Evolutionary conservation across 768 basidiomycete species (phyloP), one percentile per base, ranked within the genome.

Genomic region (Bullera alba): DNA sequence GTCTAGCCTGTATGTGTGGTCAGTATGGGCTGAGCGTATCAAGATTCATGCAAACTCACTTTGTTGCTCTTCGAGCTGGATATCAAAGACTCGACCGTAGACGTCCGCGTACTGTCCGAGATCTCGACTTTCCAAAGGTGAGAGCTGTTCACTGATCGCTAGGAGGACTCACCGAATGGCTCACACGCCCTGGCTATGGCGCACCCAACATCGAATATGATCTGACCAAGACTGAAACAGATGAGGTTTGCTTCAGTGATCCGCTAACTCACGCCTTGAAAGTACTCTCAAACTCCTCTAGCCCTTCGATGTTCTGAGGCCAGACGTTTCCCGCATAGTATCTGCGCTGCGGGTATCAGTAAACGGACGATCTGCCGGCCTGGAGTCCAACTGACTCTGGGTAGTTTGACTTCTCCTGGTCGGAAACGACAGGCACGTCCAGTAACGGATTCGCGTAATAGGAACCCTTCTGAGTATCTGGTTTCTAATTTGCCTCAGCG

Each of bases 241-340:
- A 48, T 37, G 17, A 35, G 5, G 21, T 50, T 43, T 53, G 44
- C 19, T 19, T 36, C 2, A 16, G 16, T 15, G 2, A 17, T 32
- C 27, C 16, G 16, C 16, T 16, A 19, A 87, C 91, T 4, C 87
- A 79, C 63, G 82, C 78, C 74, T 92, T 93, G 77, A 97, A 97
- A 0, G 90, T 83, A 19, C 79, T 74, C 74, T 92, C 84, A 58
- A 92, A 95, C 1, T 82, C 85, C 59, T 85, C 79, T 0, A 92
- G 32, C 21, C 46, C 70, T 21, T 44, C 44, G 22, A 44, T 34
- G 19, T 42, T 46, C 19, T 51, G 53, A 72, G 63, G 70, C 91
- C 93, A 99, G 32, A 96, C 86, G 63, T 99, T 99, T 30, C 75
- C 74, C 4, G 84, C 81, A 67, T 93, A 91, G 73, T 89, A 93